Base-by-base conservation (phyloP, 805 yeast genomes). In the Saccharomycopsis sp. region DNA sequence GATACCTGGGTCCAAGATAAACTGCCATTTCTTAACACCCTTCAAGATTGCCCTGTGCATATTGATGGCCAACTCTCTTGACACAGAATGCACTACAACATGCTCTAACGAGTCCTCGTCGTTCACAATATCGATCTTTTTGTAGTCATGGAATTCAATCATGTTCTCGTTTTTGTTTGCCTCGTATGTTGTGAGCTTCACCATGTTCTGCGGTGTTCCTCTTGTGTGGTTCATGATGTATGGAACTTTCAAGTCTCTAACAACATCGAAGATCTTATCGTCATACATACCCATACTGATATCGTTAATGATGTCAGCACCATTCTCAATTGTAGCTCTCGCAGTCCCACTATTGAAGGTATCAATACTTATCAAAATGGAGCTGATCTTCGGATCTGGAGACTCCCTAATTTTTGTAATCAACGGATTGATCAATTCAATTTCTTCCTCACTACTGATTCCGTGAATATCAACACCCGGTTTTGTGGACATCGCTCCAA, bases 401-500 rank as follows among this genome's bases (percentile, higher is more conserved):
- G 74, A 74, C 21, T 68, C 60, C 59, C 95, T 79, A 20, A 91
- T 79, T 0, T 81, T 82, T 60, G 77, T 68, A 2, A 94, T 76
- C 0, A 87, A 79, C 0, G 94, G 94, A 4, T 89, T 68, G 0
- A 91, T 86, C 50, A 98, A 72, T 2, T 65, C 65, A 52, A 87
- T 64, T 68, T 94, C 99, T 57, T 81, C 91, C n/a, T 78, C 79
- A 20, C 69, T 78, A 18, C 41, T 48, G 2, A 24, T 48, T 8
- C 24, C 51, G 1, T 41, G 14, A 18, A 60, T 55, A 23, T 57
- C 54, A 1, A 95, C 82, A 1, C 90, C 89, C 0, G 99, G 99
- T 54, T 95, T 79, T 0, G 99, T 94, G 1, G 97, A 89, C 58
- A 90, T 89, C 1, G 99, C 99, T 7, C 99, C 99, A 56, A 94